Conservation (phyloP, 768 basidiomycete genomes). For the Clitopilus passeckerianus region DNA sequence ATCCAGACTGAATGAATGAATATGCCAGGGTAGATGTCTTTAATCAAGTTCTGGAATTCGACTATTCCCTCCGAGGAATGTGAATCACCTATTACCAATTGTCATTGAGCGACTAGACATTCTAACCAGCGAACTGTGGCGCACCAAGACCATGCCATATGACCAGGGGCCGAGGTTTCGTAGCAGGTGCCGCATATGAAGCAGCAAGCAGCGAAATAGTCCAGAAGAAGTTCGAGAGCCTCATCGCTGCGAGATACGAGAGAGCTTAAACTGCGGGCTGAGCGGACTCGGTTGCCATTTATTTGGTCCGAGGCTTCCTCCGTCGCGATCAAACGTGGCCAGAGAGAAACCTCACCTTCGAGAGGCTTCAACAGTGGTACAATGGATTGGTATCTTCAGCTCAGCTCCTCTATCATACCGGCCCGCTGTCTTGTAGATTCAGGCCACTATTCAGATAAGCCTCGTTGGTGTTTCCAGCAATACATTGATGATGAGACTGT, state of each 20-base stretch:
- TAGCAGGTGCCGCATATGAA: not conserved
- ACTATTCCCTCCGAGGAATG: conserved; percentile 71
- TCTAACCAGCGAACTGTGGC: not conserved
- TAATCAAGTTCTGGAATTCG: conserved; percentile 53
- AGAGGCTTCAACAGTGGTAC: too few species aligned
- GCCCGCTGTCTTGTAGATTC: too few species aligned
- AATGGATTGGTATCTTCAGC: too few species aligned
- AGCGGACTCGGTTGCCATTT: too few species aligned
- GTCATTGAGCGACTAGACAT: not conserved
- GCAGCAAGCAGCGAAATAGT: not conserved
- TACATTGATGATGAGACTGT: not conserved
- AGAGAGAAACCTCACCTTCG: not conserved
- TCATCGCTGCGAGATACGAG: not conserved
- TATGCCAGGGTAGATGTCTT: conserved; percentile 65
- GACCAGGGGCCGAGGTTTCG: conserved; percentile 31
- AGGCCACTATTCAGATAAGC: too few species aligned
- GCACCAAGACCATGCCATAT: conserved; percentile 55
- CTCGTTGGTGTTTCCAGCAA: too few species aligned
- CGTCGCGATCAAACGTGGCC: not conserved
- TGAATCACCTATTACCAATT: conserved; percentile 53
- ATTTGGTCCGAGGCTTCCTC: not conserved
- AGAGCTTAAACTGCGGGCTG: not conserved
- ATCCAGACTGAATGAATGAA: conserved; percentile 75
- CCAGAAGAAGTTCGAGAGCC: not conserved
- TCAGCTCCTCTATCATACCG: too few species aligned